Percentiles rank a stretch among this genome's conserved stretches.
Evolutionary conservation across 176 grass and related monocot species (phyloP).

Genomic region (Aegilops tauschii): DNA sequence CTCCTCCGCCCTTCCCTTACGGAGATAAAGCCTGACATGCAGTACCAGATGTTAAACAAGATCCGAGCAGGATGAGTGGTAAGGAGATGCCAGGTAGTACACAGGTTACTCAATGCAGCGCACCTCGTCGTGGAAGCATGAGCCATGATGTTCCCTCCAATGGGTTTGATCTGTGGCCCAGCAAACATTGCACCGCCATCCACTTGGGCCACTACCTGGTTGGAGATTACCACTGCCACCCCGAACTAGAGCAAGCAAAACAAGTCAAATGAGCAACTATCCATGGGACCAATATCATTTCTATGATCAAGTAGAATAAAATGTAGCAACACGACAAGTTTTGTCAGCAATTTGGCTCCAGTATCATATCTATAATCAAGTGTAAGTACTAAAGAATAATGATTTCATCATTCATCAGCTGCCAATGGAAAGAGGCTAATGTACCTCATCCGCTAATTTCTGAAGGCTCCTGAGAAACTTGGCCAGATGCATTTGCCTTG

Average conservation of each 20-base stretch:
- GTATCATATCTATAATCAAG: not conserved
- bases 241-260: constrained; percentile 52
- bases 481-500: constrained; percentile 99
- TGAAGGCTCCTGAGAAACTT: constrained; percentile 97
- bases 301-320: not conserved
- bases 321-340: not conserved
- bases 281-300: not conserved
- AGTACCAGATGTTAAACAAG: not conserved
- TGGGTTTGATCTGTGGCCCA: constrained; percentile 70
- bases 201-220: constrained; percentile 85
- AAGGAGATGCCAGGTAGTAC: not conserved
- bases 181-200: constrained; percentile 72
- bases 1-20: constrained; percentile 80
- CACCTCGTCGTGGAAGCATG: constrained; percentile 72
- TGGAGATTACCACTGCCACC: constrained; percentile 72
- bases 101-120: not conserved
- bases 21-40: constrained; percentile 52
- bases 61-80: not conserved
- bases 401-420: not conserved
- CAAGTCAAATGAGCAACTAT: not conserved
- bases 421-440: not conserved
- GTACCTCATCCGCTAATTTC: constrained; percentile 88
- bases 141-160: constrained; percentile 83
- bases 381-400: not conserved
- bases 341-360: not conserved